Percentiles rank a stretch among this genome's conserved stretches.
These are phyloP conservation scores for Mucor saturninus DNA, from an alignment of 371 early-diverging fungal genomes.

Conservation along the genomic window DNA sequence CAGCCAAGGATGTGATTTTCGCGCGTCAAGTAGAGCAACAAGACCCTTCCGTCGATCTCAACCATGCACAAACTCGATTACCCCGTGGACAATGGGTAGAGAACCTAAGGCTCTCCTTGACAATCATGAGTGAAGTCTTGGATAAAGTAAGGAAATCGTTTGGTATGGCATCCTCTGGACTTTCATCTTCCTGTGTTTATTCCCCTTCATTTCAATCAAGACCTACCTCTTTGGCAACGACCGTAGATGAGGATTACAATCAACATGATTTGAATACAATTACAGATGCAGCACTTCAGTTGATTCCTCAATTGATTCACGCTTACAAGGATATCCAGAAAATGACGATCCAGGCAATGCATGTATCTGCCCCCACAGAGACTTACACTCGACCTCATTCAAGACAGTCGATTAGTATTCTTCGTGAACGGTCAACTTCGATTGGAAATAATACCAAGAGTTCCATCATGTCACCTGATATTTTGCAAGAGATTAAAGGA, in stretches of 20 bases:
- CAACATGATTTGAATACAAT: slow-evolving; percentile 29
- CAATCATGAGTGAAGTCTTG: slow-evolving; percentile 58
- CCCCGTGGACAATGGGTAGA: slow-evolving; percentile 57
- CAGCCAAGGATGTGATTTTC: slow-evolving; percentile 50
- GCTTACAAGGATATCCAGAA: slow-evolving; percentile 53
- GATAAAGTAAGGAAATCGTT: slow-evolving; percentile 55
- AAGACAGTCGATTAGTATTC: slow-evolving; percentile 26
- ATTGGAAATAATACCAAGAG: slow-evolving; percentile 10
- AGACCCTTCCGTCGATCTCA: slow-evolving; percentile 15
- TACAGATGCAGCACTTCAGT: slow-evolving; percentile 35
- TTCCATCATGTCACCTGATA: slow-evolving; percentile 1
- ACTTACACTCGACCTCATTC: slow-evolving; percentile 12
- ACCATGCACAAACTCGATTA: slow-evolving; percentile 41
- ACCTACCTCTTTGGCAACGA: slow-evolving; percentile 43
- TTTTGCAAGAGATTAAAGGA: slow-evolving; percentile 3
- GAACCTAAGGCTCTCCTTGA: slow-evolving; percentile 57
- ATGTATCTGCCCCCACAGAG: slow-evolving; percentile 17
- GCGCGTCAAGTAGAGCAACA: slow-evolving; percentile 46
- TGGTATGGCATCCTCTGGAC: slow-evolving; percentile 39
- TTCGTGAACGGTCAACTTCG: slow-evolving; percentile 25
- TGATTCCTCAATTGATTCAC: slow-evolving; percentile 47
- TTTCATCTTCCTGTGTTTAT: slow-evolving; percentile 35
- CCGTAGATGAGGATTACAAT: slow-evolving; percentile 26
- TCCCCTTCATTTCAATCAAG: slow-evolving; percentile 47
- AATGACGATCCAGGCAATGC: slow-evolving; percentile 44